phyloP scores from a whole-genome alignment of 2,329 filamentous ascomycete genomes.

The Incumbomyces delicatus region DNA sequence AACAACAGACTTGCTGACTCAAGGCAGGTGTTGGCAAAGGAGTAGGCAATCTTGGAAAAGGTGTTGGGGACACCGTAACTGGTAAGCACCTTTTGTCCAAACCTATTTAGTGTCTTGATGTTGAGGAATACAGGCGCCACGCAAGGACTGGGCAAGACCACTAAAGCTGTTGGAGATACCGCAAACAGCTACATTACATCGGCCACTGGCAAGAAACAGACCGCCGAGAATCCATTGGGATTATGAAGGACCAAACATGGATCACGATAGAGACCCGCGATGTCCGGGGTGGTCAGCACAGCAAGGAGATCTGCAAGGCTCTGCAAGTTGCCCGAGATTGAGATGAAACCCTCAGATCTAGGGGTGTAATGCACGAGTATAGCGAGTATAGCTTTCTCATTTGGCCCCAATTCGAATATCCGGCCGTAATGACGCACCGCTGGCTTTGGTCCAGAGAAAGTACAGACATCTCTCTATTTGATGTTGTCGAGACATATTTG shows the following conservation, averaged over 20 bases:
- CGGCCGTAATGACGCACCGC: too few relatives aligned
- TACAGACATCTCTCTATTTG: too few relatives aligned
- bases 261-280: background rate
- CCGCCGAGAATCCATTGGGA: slow-evolving; percentile 5
- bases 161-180: slow-evolving; percentile 3
- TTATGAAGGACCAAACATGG: background rate
- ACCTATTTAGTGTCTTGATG: background rate
- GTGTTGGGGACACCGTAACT: slow-evolving; percentile 6
- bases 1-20: background rate
- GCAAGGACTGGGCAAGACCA: slow-evolving; percentile 5
- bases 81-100: background rate
- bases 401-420: too few relatives aligned
- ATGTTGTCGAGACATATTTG: too few relatives aligned
- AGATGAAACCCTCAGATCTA: too few relatives aligned
- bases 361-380: too few relatives aligned
- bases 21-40: slow-evolving; percentile 1
- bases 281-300: background rate
- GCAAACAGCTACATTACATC: background rate
- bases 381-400: too few relatives aligned
- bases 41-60: background rate
- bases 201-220: slow-evolving; percentile 4
- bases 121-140: background rate
- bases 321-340: too few relatives aligned
- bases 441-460: too few relatives aligned
- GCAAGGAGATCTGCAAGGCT: too few relatives aligned